phyloP scores from a whole-genome alignment of 306 rosid genomes.

The Quercus aquifolioides region DNA sequence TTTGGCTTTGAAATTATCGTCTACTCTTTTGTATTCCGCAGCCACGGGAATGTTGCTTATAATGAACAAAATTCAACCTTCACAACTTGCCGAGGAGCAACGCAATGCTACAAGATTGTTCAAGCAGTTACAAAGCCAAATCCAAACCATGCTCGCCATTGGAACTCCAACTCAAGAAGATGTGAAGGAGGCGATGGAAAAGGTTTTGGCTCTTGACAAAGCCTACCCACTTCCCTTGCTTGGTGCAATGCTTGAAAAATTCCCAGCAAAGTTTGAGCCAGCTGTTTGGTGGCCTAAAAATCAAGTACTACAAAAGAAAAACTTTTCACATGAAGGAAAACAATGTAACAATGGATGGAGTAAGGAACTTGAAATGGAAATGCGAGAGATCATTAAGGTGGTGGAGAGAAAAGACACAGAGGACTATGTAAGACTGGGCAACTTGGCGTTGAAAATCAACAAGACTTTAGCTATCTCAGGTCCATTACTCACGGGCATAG shows the following conservation, averaged over 20 bases:
- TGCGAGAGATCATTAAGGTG: conserved; percentile 54
- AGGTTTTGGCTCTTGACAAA: no score
- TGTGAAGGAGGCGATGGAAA: no score
- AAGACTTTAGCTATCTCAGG: conserved; percentile 61
- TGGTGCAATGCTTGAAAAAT: no score
- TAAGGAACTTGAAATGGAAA: conserved; percentile 43
- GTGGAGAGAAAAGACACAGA: conserved; percentile 52
- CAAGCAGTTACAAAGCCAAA: conserved; percentile 38
- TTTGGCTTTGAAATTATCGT: conserved; percentile 50
- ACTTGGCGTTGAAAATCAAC: conserved; percentile 48
- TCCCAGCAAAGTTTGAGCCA: no score
- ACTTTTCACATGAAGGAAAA: no score
- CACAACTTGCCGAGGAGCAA: conserved; percentile 83
- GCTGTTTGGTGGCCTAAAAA: no score
- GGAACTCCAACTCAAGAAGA: conserved; percentile 37
- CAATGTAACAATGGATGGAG: no score
- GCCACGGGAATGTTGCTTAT: conserved; percentile 56
- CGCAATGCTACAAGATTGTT: conserved; percentile 68
- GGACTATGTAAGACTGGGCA: conserved; percentile 71
- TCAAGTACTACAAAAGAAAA: no score
- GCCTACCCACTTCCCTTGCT: no score
- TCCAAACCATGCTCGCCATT: conserved; percentile 32
- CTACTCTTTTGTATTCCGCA: conserved; percentile 54
- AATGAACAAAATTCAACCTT: conserved; percentile 78
- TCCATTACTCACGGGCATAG: conserved; percentile 68